A percentile compares a stretch with the other conserved stretches of the same genome.
Evolutionary conservation across 495 filamentous ascomycete genomes (phyloP).

Genomic region (Annulohypoxylon stygium): DNA sequence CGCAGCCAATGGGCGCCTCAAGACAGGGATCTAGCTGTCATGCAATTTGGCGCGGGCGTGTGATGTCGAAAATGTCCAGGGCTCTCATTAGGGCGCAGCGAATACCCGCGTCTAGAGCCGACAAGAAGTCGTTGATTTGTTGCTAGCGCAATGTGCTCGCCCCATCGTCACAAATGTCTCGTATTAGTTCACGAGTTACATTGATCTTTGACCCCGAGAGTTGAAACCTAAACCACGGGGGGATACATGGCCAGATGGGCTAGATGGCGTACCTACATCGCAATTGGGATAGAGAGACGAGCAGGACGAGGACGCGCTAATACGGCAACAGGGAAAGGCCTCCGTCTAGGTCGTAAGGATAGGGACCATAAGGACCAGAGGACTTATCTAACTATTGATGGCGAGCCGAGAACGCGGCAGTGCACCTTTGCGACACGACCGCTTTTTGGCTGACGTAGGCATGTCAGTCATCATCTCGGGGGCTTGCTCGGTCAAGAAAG

Average conservation of each 20-base stretch:
- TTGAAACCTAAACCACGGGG: slow-evolving; percentile 44
- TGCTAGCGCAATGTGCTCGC: slow-evolving; percentile 51
- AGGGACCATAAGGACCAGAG: slow-evolving; percentile 4
- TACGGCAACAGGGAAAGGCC: slow-evolving; percentile 12
- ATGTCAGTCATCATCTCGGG: slow-evolving; percentile 42
- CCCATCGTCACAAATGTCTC: slow-evolving; percentile 52
- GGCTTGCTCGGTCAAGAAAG: slow-evolving; percentile 43
- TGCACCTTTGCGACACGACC: slow-evolving; percentile 43
- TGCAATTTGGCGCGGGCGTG: slow-evolving; percentile 61
- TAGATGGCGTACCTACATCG: neutral
- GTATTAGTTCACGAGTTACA: slow-evolving; percentile 43
- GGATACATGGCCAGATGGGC: neutral
- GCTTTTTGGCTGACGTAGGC: slow-evolving; percentile 30
- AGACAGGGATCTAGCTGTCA: slow-evolving; percentile 56
- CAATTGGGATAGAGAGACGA: neutral
- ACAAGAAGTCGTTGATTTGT: slow-evolving; percentile 49
- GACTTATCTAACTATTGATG: slow-evolving; percentile 6
- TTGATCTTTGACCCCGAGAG: slow-evolving; percentile 36
- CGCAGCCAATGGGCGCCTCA: slow-evolving; percentile 52
- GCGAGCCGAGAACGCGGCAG: slow-evolving; percentile 42
- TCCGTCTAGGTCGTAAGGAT: slow-evolving; percentile 23
- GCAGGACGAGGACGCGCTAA: slow-evolving; percentile 13
- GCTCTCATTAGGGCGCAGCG: slow-evolving; percentile 45
- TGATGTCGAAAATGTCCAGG: slow-evolving; percentile 50
- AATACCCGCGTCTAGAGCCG: slow-evolving; percentile 53